Conservation (phyloP, 139 green algal species). For the Chlamydomonas applanata region DNA sequence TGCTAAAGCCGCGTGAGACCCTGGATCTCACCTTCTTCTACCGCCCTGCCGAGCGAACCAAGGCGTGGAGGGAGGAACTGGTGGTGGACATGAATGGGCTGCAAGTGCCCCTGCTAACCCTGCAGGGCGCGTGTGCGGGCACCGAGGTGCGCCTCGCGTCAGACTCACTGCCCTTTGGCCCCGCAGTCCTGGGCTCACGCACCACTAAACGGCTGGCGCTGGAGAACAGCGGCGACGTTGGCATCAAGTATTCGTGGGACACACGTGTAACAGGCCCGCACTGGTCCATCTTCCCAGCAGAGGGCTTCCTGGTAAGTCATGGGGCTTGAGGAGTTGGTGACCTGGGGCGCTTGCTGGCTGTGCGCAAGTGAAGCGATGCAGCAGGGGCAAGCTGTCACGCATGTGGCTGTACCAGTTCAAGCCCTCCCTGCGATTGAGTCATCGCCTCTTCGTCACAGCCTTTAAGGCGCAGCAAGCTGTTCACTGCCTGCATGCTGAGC, state of each 20-base stretch:
- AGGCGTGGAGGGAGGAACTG: constrained; percentile 63
- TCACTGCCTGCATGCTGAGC: too few species aligned
- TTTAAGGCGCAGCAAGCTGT: too few species aligned
- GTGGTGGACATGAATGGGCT: constrained; percentile 49
- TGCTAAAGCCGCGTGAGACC: constrained; percentile 49
- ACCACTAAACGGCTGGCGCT: constrained; percentile 65
- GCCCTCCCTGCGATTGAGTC: too few species aligned
- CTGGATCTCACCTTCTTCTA: constrained; percentile 66
- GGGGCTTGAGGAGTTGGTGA: background rate
- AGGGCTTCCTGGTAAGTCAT: constrained; percentile 62
- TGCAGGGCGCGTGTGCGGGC: constrained; percentile 69
- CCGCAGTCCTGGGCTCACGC: constrained; percentile 60
- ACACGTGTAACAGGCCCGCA: constrained; percentile 36
- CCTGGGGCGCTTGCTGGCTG: too few species aligned
- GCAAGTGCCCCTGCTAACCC: constrained; percentile 26
- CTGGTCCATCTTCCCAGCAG: constrained; percentile 67
- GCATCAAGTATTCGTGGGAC: constrained; percentile 65
- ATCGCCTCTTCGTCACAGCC: too few species aligned
- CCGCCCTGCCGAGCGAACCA: constrained; percentile 33
- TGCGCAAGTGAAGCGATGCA: too few species aligned
- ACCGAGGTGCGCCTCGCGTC: constrained; percentile 65
- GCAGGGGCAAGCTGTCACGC: too few species aligned
- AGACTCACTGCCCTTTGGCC: constrained; percentile 72
- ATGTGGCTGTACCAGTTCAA: too few species aligned
- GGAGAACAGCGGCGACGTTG: constrained; percentile 77